Base-by-base conservation (phyloP, 192 early-diverging fungal species). In the Coemansia sp. region DNA sequence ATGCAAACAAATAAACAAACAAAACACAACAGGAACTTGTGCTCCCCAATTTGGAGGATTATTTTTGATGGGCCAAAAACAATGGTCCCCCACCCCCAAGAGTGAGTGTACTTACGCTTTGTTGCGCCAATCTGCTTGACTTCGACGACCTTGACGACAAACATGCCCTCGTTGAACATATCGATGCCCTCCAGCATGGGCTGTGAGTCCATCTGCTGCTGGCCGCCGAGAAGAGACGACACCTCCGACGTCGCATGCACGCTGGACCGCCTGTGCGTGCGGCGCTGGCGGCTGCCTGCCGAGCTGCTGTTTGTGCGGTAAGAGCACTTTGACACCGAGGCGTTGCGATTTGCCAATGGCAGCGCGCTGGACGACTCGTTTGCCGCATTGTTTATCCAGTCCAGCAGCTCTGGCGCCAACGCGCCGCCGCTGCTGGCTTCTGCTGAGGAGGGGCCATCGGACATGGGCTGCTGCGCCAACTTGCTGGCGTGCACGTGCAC, bases 261-360 rank as follows among this genome's bases (percentile, higher is more conserved):
- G 64, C 73, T 81, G n/a, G 78, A 73, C 61, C 78, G 68, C 62
- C 69, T 45, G 12, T 57, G 66, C 38, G 71, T 68, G 39, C 74
- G 60, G 11, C 70, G 57, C 70, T 81, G 73, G 23, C 63, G 62
- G 67, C 70, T 66, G 48, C 73, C 77, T 5, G 73, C 78, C 26
- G 79, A 82, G 71, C 79, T 82, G 68, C 74, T 76, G 67, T 82
- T 82, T 0, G 79, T 76, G 58, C 74, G 73, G 52, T 73, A 82
- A 45, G 79, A 76, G 56, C 70, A 53, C 64, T 73, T 76, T 26
- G 78, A 76, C 35, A 67, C 64, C 8, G 74, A 73, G 39, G 78
- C 58, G 36, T 69, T 67, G 60, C 78, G 73, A 55, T 81, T 61
- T 14, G 62, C 58, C 24, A 72, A 44, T 16, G 78, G 69, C 18